Percentiles rank a stretch among this genome's conserved stretches.
phyloP scores from a whole-genome alignment of 108 stramenopile genomes.

The Schizochytrium sp. region DNA sequence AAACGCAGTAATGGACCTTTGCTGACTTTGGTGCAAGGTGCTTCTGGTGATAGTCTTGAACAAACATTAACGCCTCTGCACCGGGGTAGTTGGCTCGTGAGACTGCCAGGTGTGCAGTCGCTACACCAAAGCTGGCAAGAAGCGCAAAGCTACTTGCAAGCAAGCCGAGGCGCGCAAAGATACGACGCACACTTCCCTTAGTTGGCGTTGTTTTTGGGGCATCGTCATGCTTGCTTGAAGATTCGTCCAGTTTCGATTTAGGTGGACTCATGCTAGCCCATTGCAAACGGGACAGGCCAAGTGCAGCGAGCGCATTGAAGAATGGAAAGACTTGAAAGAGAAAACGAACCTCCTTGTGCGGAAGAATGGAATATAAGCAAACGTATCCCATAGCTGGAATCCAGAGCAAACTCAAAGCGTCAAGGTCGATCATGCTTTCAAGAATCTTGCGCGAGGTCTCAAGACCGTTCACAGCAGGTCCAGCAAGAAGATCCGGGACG shows the following conservation, averaged over 20 bases:
- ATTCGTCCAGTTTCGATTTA: not conserved
- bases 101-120: not conserved
- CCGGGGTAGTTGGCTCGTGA: constrained; percentile 60
- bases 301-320: constrained; percentile 85
- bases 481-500: constrained; percentile 58
- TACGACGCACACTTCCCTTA: not conserved
- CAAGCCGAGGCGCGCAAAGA: not conserved
- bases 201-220: not conserved
- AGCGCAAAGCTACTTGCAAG: not conserved
- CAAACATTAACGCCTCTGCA: not conserved
- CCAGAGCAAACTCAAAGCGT: constrained; percentile 70
- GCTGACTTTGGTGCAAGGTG: not conserved
- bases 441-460: not conserved
- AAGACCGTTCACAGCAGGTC: not conserved
- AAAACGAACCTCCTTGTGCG: constrained; percentile 96
- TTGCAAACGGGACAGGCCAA: constrained; percentile 77
- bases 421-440: constrained; percentile 19
- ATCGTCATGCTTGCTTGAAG: not conserved
- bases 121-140: not conserved
- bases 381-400: constrained; percentile 82
- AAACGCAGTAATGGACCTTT: constrained; percentile 9
- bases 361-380: constrained; percentile 84
- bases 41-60: not conserved
- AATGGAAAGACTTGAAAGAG: constrained; percentile 90
- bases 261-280: not conserved